Conservation (phyloP, 2,329 filamentous ascomycete genomes). For the Hypoxylon sp. region DNA sequence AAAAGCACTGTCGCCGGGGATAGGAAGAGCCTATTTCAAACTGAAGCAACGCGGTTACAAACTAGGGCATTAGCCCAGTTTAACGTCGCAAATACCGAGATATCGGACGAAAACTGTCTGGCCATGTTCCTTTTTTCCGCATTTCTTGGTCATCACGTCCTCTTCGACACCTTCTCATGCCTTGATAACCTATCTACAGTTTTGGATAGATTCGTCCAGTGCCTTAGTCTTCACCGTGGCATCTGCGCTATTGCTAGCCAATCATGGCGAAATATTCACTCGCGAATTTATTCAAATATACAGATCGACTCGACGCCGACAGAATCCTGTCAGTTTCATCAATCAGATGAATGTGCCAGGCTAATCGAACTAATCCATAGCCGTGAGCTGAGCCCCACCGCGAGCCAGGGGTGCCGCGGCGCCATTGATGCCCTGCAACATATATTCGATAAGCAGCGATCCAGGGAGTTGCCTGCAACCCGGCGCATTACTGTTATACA, state of each 20-base stretch:
- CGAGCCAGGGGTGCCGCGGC: neutral
- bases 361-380: neutral
- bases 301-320: neutral
- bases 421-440: neutral
- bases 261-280: neutral
- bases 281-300: neutral
- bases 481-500: neutral
- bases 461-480: neutral
- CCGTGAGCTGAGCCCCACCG: neutral
- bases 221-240: neutral
- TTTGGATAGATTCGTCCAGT: neutral
- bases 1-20: slow-evolving; percentile 52
- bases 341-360: neutral
- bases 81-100: slow-evolving; percentile 13
- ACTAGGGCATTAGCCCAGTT: slow-evolving; percentile 1
- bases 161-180: slow-evolving; percentile 43
- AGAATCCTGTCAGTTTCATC: neutral
- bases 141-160: slow-evolving; percentile 47
- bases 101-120: slow-evolving; percentile 37
- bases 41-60: neutral
- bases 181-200: neutral
- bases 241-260: neutral
- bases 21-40: slow-evolving; percentile 4
- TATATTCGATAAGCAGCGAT: slow-evolving; percentile 1
- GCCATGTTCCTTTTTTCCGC: slow-evolving; percentile 47